These are phyloP conservation scores for Glycine tomentella DNA, from an alignment of 306 rosid genomes.

Conservation along the genomic window DNA sequence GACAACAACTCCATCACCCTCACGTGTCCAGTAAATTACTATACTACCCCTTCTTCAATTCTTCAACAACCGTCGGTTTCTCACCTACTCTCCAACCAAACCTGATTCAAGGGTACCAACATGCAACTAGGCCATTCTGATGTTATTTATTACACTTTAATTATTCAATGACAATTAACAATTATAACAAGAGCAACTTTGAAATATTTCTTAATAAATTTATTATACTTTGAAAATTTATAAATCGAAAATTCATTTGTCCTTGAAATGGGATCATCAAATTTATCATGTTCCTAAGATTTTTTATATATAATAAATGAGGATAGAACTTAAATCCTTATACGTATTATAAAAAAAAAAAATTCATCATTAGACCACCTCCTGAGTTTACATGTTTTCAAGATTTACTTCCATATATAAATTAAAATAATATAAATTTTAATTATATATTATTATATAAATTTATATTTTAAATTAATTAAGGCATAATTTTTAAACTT, in stretches of 20 bases:
- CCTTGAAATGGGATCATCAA: not conserved
- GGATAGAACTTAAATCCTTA: too few relatives aligned
- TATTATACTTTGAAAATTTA: not conserved
- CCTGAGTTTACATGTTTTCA: too few relatives aligned
- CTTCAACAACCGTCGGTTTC: conserved; percentile 24
- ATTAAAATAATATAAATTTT: not conserved
- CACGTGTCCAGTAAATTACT: not conserved
- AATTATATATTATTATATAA: not conserved
- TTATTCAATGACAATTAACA: not conserved
- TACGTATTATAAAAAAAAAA: too few relatives aligned
- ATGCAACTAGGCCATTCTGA: not conserved
- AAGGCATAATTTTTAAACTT: not conserved
- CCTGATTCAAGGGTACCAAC: not conserved
- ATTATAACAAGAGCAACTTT: not conserved
- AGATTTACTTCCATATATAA: not conserved
- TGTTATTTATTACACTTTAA: not conserved
- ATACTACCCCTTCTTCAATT: not conserved
- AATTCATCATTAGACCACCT: too few relatives aligned
- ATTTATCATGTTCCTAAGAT: not conserved
- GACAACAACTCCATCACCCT: conserved; percentile 8
- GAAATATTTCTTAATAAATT: too few relatives aligned
- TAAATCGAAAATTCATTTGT: not conserved
- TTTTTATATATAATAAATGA: not conserved
- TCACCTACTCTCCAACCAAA: not conserved
- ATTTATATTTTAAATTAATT: not conserved